Conservation (phyloP, 2,329 filamentous ascomycete species). For the Aspergillus calidoustus region DNA sequence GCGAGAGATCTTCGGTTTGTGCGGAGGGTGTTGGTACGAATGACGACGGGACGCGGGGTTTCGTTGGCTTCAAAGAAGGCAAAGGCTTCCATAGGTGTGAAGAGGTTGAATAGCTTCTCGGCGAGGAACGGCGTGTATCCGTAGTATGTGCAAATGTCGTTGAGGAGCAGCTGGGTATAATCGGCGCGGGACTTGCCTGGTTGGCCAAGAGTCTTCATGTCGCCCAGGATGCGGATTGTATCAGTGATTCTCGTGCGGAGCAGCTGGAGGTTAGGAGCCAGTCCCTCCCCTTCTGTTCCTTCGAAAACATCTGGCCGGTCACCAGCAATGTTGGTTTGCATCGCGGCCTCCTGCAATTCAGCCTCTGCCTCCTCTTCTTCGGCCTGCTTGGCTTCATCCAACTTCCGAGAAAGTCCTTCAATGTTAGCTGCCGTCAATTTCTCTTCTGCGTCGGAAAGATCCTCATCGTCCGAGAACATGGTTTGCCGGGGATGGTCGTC, state of each 20-base stretch:
- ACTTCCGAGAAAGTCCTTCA: slow-evolving; percentile 81
- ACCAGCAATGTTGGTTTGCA: slow-evolving; percentile 92
- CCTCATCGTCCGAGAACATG: slow-evolving; percentile 95
- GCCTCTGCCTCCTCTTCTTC: slow-evolving; percentile 83
- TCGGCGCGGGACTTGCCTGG: slow-evolving; percentile 81
- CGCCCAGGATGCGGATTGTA: slow-evolving; percentile 86
- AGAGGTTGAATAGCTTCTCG: slow-evolving; percentile 91
- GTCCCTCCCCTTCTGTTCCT: slow-evolving; percentile 56
- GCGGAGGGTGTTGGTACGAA: slow-evolving; percentile 93
- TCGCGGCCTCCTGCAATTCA: slow-evolving; percentile 80
- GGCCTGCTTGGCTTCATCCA: slow-evolving; percentile 76
- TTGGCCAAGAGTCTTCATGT: slow-evolving; percentile 81
- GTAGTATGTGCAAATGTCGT: slow-evolving; percentile 95
- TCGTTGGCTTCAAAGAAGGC: slow-evolving; percentile 99
- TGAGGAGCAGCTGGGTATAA: slow-evolving; percentile 83
- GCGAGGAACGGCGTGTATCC: slow-evolving; percentile 94
- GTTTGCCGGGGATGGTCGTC: slow-evolving; percentile 61
- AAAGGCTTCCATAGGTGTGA: slow-evolving; percentile 90
- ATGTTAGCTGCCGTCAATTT: slow-evolving; percentile 95
- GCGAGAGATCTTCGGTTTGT: slow-evolving; percentile 79
- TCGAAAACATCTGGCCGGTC: slow-evolving; percentile 70
- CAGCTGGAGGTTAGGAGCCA: slow-evolving; percentile 89
- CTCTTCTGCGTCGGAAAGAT: slow-evolving; percentile 85
- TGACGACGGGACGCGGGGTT: slow-evolving; percentile 87
- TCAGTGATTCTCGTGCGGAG: slow-evolving; percentile 89